Conservation (phyloP, 2,329 filamentous ascomycete genomes). For the Penicillium rolfsii region DNA sequence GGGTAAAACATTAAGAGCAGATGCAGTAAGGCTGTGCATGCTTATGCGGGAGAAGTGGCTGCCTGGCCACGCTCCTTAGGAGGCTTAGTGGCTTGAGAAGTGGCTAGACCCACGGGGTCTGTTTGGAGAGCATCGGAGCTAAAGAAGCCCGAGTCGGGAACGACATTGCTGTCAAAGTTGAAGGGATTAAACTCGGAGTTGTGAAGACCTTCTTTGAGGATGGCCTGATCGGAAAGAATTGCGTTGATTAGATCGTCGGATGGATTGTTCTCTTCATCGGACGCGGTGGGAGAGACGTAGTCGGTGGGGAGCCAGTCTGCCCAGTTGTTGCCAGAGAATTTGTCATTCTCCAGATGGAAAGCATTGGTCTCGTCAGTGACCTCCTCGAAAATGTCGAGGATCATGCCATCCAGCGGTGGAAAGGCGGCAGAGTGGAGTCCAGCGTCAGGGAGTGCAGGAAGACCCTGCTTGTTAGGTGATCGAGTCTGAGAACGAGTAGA, state of each 20-base stretch:
- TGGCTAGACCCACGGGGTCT: slow-evolving; percentile 28
- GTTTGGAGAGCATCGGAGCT: slow-evolving; percentile 39
- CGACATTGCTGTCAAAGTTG: slow-evolving; percentile 32
- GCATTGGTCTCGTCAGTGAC: slow-evolving; percentile 32
- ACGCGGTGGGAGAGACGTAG: slow-evolving; percentile 38
- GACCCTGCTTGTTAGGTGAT: slow-evolving; percentile 31
- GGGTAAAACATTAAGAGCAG: slow-evolving; percentile 5
- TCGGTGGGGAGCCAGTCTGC: slow-evolving; percentile 43
- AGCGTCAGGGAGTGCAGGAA: slow-evolving; percentile 28
- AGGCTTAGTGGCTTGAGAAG: slow-evolving; percentile 12
- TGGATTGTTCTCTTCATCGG: slow-evolving; percentile 29
- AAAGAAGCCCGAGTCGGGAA: slow-evolving; percentile 44
- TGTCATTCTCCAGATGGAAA: slow-evolving; percentile 35
- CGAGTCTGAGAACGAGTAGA: slow-evolving; percentile 29
- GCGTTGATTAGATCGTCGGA: slow-evolving; percentile 40
- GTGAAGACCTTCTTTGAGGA: slow-evolving; percentile 34
- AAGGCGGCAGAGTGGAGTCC: slow-evolving; percentile 34
- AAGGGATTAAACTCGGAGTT: slow-evolving; percentile 38
- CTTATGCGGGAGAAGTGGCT: slow-evolving; percentile 17
- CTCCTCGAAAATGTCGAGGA: slow-evolving; percentile 46
- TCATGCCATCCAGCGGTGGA: slow-evolving; percentile 39
- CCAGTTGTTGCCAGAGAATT: slow-evolving; percentile 37
- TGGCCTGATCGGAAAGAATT: slow-evolving; percentile 40
- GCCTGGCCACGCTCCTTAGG: slow-evolving; percentile 15
- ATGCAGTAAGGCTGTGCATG: not conserved